phyloP scores from a whole-genome alignment of 768 basidiomycete genomes.

The Macrolepiota dolichaula region DNA sequence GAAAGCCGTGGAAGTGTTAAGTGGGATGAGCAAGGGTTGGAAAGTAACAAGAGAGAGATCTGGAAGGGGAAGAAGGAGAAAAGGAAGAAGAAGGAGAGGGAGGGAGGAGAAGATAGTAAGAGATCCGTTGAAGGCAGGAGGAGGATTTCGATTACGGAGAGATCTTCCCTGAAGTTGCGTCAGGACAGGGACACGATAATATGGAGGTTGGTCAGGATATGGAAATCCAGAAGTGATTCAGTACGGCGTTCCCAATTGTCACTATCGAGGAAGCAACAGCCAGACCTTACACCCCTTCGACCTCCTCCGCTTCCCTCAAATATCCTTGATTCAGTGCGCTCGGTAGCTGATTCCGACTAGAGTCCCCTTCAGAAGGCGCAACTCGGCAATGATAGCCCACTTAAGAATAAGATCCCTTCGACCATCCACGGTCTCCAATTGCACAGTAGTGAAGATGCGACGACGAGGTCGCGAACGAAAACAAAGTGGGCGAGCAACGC shows the following conservation, averaged over 20 bases:
- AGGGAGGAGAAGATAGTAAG: slow-evolving; percentile 38
- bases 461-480: too few species aligned
- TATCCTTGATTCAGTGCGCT: slow-evolving; percentile 5
- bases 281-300: slow-evolving; percentile 42
- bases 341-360: slow-evolving; percentile 11
- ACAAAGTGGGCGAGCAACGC: too few species aligned
- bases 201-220: slow-evolving; percentile 12
- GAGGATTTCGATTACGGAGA: slow-evolving; percentile 54
- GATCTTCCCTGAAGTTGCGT: slow-evolving; percentile 51
- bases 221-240: slow-evolving; percentile 10
- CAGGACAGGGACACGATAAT: slow-evolving; percentile 13
- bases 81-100: slow-evolving; percentile 19
- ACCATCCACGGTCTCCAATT: slow-evolving; percentile 25
- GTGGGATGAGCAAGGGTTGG: slow-evolving; percentile 32
- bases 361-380: slow-evolving; percentile 35
- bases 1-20: slow-evolving; percentile 28
- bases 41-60: slow-evolving; percentile 24
- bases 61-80: slow-evolving; percentile 25
- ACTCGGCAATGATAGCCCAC: slow-evolving; percentile 30
- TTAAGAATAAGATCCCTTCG: slow-evolving; percentile 21
- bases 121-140: slow-evolving; percentile 47
- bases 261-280: slow-evolving; percentile 52
- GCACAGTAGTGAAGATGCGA: too few species aligned
- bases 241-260: slow-evolving; percentile 28
- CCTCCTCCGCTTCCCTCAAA: slow-evolving; percentile 26